These are phyloP conservation scores for Ascochyta pisi DNA, from an alignment of 2,329 filamentous ascomycete genomes.

Conservation along the genomic window DNA sequence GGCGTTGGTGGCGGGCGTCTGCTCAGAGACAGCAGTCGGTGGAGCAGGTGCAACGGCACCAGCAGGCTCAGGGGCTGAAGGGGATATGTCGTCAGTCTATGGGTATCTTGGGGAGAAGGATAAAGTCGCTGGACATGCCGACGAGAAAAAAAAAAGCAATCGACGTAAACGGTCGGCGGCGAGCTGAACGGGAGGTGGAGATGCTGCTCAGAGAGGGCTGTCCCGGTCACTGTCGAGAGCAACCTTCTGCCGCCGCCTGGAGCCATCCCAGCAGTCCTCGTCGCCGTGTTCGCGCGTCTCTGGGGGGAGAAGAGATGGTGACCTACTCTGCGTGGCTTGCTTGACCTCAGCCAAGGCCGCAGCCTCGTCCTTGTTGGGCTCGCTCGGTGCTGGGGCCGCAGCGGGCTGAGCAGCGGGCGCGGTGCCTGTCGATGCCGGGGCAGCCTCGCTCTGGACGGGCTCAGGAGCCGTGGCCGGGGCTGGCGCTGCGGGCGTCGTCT, in stretches of 20 bases:
- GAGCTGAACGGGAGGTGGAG: background rate
- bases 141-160: background rate
- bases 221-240: slow-evolving; percentile 21
- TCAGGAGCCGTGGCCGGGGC: slow-evolving; percentile 35
- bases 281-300: slow-evolving; percentile 11
- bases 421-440: slow-evolving; percentile 10
- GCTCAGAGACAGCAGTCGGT: slow-evolving; percentile 36
- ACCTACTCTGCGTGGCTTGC: slow-evolving; percentile 46
- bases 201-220: slow-evolving; percentile 11
- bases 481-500: slow-evolving; percentile 43
- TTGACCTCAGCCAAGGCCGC: slow-evolving; percentile 42
- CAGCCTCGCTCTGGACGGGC: slow-evolving; percentile 19
- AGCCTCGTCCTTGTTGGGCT: slow-evolving; percentile 37
- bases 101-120: slow-evolving; percentile 21
- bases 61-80: slow-evolving; percentile 42
- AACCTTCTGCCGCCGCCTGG: slow-evolving; percentile 32
- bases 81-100: slow-evolving; percentile 32
- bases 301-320: slow-evolving; percentile 21
- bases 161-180: background rate
- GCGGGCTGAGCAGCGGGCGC: slow-evolving; percentile 31
- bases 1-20: slow-evolving; percentile 28
- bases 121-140: slow-evolving; percentile 10
- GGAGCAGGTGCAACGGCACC: slow-evolving; percentile 39
- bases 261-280: slow-evolving; percentile 25
- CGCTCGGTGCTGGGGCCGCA: slow-evolving; percentile 23